Evolutionary conservation across 2,329 filamentous ascomycete genomes (phyloP), one percentile per base, ranked within the genome.

Genomic region (Fusarium heterosporum): DNA sequence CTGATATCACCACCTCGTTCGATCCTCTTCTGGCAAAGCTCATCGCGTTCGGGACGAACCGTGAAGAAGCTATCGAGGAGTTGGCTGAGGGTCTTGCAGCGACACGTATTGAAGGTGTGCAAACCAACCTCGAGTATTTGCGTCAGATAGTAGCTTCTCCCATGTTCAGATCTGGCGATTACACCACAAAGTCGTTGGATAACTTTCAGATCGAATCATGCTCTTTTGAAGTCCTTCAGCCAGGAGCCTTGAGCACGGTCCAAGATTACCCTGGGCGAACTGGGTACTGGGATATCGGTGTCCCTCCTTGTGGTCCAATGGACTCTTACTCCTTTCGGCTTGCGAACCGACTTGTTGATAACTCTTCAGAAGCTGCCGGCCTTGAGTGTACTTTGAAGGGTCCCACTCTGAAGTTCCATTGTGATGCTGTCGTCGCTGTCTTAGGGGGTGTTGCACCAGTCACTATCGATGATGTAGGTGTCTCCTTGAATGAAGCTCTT

Each of bases 21-120:
- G 91, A 93, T 70, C 90, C 91, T 0, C 89, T 93, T 83, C 88
- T 93, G 47, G 88, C 90, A 2, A 93, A 93, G 73, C 80, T 93
- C 64, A 93, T 93, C 52, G 87, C 91, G 1, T 83, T 84, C 50
- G 90, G 87, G 0, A 78, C 81, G 1, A 83, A 84, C 42, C 83
- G 91, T 25, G 77, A 84, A 60, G 85, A 87, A 39, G 89, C 90
- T 1, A 81, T 92, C 8, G 82, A 86, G 50, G 91, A 90, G 60
- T 79, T 93, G 17, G 82, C 82, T 0, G 77, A 82, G 1, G 89
- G 89, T 0, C 77, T 93, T 6, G 86, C 87, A 69, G 78, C 86
- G 7, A 77, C 74, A 1, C 55, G 57, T 1, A 70, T 79, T 3
- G 67, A 72, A 2, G 77, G 78, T 2, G 68, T 79, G 0, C 71